Evolutionary conservation across 805 yeast species (phyloP).

Genomic region (Kuraishia floccosa): DNA sequence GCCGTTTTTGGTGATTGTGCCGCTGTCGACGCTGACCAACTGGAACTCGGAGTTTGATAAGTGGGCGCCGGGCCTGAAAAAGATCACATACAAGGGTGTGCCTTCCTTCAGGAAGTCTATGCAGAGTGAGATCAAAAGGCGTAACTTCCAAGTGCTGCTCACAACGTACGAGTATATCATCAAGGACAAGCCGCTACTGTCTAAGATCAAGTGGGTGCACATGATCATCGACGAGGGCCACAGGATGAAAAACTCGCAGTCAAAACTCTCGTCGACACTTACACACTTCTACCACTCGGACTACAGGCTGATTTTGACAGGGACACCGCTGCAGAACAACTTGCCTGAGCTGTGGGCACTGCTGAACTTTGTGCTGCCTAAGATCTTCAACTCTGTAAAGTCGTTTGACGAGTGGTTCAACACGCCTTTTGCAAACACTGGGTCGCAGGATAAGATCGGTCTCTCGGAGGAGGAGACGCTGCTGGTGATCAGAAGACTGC

Average conservation of each 20-base stretch:
- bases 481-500: slow-evolving; percentile 74
- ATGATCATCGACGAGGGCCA: slow-evolving; percentile 92
- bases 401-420: slow-evolving; percentile 87
- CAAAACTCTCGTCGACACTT: slow-evolving; percentile 63
- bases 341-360: slow-evolving; percentile 83
- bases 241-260: slow-evolving; percentile 71
- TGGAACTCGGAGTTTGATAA: slow-evolving; percentile 82
- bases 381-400: slow-evolving; percentile 75
- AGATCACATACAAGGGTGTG: slow-evolving; percentile 67
- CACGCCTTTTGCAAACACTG: slow-evolving; percentile 81
- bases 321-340: slow-evolving; percentile 81
- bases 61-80: slow-evolving; percentile 77
- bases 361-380: slow-evolving; percentile 71
- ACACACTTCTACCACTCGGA: slow-evolving; percentile 64
- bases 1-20: slow-evolving; percentile 72
- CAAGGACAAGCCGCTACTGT: slow-evolving; percentile 59
- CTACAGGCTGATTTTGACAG: slow-evolving; percentile 72
- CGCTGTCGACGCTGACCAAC: slow-evolving; percentile 73
- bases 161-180: slow-evolving; percentile 80
- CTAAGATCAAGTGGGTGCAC: slow-evolving; percentile 68
- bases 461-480: slow-evolving; percentile 80
- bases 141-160: slow-evolving; percentile 64
- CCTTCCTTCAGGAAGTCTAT: slow-evolving; percentile 60
- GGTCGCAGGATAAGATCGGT: slow-evolving; percentile 70
- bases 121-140: slow-evolving; percentile 51